Evolutionary conservation across 129 eudicot species (phyloP).

Genomic region (Flaveria bidentis): DNA sequence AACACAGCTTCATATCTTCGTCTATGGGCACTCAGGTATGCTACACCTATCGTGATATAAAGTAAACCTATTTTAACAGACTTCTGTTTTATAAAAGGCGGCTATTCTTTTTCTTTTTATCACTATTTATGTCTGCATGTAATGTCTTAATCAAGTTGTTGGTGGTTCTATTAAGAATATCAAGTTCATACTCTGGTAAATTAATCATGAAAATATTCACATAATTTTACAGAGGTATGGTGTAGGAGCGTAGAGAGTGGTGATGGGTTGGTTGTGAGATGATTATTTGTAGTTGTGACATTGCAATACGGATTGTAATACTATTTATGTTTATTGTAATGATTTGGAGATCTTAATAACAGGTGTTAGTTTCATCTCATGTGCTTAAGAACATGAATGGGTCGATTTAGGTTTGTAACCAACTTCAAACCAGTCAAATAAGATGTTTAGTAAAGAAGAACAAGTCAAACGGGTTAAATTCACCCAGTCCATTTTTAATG

Average conservation of each 20-base stretch:
- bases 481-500: not conserved
- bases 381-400: not conserved
- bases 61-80: constrained; percentile 1
- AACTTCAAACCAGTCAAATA: not conserved
- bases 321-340: constrained; percentile 1
- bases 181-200: not conserved
- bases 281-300: not conserved
- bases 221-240: no score
- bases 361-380: not conserved
- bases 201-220: not conserved
- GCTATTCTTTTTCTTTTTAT: not conserved
- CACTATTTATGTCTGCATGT: not conserved
- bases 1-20: constrained; percentile 98
- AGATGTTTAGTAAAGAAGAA: not conserved
- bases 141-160: not conserved
- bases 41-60: not conserved
- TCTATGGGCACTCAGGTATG: constrained; percentile 95
- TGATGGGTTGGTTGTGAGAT: not conserved
- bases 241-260: not conserved
- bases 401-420: not conserved
- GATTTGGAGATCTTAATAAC: not conserved
- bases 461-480: not conserved
- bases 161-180: not conserved
- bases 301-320: not conserved
- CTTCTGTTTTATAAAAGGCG: not conserved